Percentiles rank a stretch among this genome's conserved stretches.
Conservation (phyloP, 2,329 filamentous ascomycete species). For the Dactylellina haptotyla region DNA sequence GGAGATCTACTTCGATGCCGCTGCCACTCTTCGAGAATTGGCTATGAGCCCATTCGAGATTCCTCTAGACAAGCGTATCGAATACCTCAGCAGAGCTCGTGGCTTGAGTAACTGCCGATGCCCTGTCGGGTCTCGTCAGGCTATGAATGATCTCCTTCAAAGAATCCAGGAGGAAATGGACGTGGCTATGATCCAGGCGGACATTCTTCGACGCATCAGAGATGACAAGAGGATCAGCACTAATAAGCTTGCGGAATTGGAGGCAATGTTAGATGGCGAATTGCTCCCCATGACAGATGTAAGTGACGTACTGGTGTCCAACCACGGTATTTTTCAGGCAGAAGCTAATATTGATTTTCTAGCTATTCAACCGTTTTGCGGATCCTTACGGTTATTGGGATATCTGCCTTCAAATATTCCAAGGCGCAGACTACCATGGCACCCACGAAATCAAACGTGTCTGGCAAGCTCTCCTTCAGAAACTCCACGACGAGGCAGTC, state of each 20-base stretch:
- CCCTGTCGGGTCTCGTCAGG: conserved; percentile 78
- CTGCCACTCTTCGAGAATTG: conserved; percentile 82
- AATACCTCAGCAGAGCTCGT: conserved; percentile 88
- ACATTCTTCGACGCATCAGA: conserved; percentile 80
- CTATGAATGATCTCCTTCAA: conserved; percentile 84
- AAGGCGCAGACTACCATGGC: conserved; percentile 89
- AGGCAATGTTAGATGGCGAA: conserved; percentile 77
- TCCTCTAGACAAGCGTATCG: conserved; percentile 84
- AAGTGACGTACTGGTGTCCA: conserved; percentile 63
- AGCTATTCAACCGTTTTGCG: conserved; percentile 93
- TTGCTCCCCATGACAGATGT: conserved; percentile 81
- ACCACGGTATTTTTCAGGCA: not conserved
- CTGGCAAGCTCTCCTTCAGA: conserved; percentile 83
- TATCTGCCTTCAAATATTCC: conserved; percentile 90
- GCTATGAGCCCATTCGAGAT: conserved; percentile 84
- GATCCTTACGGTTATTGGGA: conserved; percentile 94
- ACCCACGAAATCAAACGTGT: conserved; percentile 82
- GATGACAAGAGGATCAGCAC: conserved; percentile 75
- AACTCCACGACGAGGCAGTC: conserved; percentile 71
- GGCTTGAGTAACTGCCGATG: conserved; percentile 89
- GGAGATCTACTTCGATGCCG: conserved; percentile 84
- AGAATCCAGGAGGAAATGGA: conserved; percentile 87
- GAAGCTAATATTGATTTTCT: conserved; percentile 56
- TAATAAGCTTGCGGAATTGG: conserved; percentile 72
- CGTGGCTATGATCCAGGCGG: conserved; percentile 93